A percentile compares a stretch with the other conserved stretches of the same genome.
These are phyloP conservation scores for Lipomyces kockii DNA, from an alignment of 805 yeast species.

Conservation along the genomic window DNA sequence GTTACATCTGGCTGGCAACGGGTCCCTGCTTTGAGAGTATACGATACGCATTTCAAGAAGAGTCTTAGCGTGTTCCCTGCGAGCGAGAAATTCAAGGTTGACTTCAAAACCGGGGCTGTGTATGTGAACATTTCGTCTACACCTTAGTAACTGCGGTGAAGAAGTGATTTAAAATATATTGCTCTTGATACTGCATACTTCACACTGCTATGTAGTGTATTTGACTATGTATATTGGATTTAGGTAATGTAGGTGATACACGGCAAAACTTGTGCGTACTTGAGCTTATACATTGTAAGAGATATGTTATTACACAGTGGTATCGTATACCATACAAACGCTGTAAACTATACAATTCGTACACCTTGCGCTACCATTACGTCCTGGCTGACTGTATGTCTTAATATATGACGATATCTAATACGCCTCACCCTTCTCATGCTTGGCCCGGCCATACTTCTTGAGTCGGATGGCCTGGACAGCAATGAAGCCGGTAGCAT, in stretches of 20 bases:
- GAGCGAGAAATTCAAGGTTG: constrained; percentile 40
- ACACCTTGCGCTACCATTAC: background rate
- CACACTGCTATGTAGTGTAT: background rate
- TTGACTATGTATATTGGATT: background rate
- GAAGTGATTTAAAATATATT: background rate
- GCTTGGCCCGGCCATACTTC: constrained; percentile 95
- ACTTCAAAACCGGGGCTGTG: constrained; percentile 34
- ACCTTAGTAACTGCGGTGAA: background rate
- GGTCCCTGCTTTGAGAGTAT: constrained; percentile 68
- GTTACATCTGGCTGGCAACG: constrained; percentile 40
- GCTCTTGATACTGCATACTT: background rate
- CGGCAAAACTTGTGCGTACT: background rate
- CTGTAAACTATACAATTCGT: background rate
- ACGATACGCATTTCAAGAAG: constrained; percentile 70
- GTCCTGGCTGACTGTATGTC: background rate
- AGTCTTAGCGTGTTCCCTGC: constrained; percentile 59
- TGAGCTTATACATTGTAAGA: background rate
- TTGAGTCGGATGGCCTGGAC: constrained; percentile 98
- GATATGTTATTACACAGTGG: background rate
- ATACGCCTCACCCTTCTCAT: constrained; percentile 65
- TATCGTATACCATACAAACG: background rate
- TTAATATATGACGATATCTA: constrained; percentile 27
- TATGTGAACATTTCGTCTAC: constrained; percentile 27
- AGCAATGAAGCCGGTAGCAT: constrained; percentile 95
- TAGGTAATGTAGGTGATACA: background rate